phyloP scores from a whole-genome alignment of 1,284 basidiomycete genomes.

The Cystobasidiaceae sp. region DNA sequence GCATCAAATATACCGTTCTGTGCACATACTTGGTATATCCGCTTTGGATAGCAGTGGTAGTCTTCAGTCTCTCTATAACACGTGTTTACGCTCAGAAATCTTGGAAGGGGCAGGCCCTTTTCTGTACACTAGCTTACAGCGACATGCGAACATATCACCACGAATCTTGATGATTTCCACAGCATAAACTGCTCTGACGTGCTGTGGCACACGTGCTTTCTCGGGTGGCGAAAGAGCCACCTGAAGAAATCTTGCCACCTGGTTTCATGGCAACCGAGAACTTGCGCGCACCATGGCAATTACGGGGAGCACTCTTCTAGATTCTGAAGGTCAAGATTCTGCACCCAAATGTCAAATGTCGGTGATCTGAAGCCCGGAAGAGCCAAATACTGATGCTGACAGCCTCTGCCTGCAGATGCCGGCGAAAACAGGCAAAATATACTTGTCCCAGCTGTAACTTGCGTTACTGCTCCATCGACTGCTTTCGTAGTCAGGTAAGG shows the following conservation, averaged over 20 bases:
- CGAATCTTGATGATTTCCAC: too few species aligned
- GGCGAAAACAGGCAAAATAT: constrained; percentile 66
- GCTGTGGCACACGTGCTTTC: too few species aligned
- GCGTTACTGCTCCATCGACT: constrained; percentile 68
- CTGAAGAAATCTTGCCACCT: too few species aligned
- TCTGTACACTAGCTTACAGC: neutral
- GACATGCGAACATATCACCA: neutral
- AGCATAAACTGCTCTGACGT: too few species aligned
- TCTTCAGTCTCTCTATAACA: too few species aligned
- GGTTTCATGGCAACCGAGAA: too few species aligned
- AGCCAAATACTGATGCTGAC: neutral
- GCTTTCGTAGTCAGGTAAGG: constrained; percentile 55
- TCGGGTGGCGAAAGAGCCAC: too few species aligned
- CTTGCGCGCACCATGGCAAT: too few species aligned
- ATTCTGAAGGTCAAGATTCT: neutral
- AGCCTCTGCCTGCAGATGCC: constrained; percentile 55
- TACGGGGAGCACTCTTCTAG: too few species aligned
- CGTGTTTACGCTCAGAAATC: too few species aligned
- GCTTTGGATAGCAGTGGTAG: neutral
- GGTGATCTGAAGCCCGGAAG: neutral
- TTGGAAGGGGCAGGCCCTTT: neutral
- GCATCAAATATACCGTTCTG: neutral
- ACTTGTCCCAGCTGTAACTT: constrained; percentile 73
- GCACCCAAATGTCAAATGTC: constrained; percentile 21
- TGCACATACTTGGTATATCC: neutral